Base-by-base conservation (phyloP, 208 protist genomes). In the Strigomonas culicis region DNA sequence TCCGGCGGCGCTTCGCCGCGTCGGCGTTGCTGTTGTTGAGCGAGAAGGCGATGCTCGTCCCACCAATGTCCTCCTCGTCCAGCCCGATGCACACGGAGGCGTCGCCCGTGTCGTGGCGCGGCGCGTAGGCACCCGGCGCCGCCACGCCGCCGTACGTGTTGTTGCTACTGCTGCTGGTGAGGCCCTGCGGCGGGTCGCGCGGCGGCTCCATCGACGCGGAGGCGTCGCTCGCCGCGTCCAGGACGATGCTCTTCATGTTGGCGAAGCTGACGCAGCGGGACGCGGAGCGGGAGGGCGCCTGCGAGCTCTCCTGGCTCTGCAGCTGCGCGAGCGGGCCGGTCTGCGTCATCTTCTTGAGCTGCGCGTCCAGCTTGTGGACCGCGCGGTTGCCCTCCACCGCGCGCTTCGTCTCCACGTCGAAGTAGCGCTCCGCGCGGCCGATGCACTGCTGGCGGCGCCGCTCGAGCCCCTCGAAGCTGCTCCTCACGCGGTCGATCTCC, bases 351-450 rank as follows among this genome's bases (percentile, higher is more conserved):
- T 76, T 64, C 15, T 67, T 68, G 44, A 88, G 69, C 69, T 82
- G 68, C 25, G n/a, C 63, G 19, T 86, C 85, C 19, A 86, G 22
- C 53, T 72, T 56, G 13, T 72, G 71, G 39, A 77, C 75, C 4
- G 56, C 68, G 24, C 69, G 56, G 50, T 69, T 72, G 27, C 68
- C 70, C 51, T 82, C 70, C n/a, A 73, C 60, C 4, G 79, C 66
- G 39, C 82, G 74, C 57, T 78, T 77, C 41, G 74, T 58, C 60
- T 92, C 85, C 2, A 78, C 79, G 58, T 92, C 85, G 44, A 92
- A 88, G 59, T 79, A 80, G 32, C 68, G 72, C 72, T 86, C 85
- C 17, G 74, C 72, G 63, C 68, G 69, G 4, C 62, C 43, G 41
- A 76, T 44, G 41, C 74, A 84, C 34, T 49, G 57, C 10, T 62